Evolutionary conservation across 1,284 basidiomycete species (phyloP), one percentile per base, ranked within the genome.

Genomic region (Rhodotorula sp.): DNA sequence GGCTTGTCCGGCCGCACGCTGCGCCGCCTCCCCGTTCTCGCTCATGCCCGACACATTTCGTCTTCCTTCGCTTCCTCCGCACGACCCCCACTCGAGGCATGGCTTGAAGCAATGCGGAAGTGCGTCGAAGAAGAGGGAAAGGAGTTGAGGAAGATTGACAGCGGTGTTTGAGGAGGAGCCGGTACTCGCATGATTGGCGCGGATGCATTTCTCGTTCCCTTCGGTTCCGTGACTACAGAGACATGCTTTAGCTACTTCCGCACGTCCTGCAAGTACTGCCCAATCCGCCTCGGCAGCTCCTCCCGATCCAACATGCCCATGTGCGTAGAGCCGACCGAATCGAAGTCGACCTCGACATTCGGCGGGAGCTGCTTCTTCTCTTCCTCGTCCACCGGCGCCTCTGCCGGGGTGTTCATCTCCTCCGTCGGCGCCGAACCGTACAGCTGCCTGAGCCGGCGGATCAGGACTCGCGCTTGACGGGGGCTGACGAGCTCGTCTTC

Each of bases 1-100:
- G 86, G 86, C n/a, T 86, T 95, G 82, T 96, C 94, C 15, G 94
- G 95, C 24, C 87, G 94, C 57, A 88, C 92, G 5, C 84, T 99
- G 11, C 87, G 95, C 20, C 86, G 92, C 15, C 83, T 99, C 26
- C 95, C 95, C 1, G 90, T 98, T 37, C 85, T 99, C 44, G 92
- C 94, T 2, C 88, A 96, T 68, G 90, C 94, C 4, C 85, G 87
- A 5, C 88, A 93, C 78, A 87, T 94, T 22, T 56, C 62, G 28
- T 40, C 59, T 22, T 53, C 47, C 30, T 64, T 54, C 44, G 30
- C 59, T 22, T 54, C 62, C 6, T 88, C 89, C 4, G 89, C 94
- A 86, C 86, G 37, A 82, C 84, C 4, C 80, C 84, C 62, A 84
- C 89, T 34, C 47, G 85, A 86, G 64, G 77, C 83, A 18, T 92